Evolutionary conservation across 2,329 filamentous ascomycete species (phyloP).

Genomic region (Biscogniauxia mediterranea): DNA sequence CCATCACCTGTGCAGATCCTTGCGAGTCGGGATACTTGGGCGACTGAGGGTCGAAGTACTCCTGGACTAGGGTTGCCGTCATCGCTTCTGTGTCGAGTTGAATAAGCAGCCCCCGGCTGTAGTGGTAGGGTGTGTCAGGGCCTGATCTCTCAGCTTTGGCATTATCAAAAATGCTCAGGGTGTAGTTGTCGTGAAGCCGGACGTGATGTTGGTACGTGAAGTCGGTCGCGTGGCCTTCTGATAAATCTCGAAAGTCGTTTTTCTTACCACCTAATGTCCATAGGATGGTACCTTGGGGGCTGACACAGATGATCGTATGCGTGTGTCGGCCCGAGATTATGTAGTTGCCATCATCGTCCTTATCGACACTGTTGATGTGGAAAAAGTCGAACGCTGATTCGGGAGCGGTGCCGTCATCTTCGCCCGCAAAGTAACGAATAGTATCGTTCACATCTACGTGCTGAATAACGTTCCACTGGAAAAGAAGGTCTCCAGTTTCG

Average conservation of each 20-base stretch:
- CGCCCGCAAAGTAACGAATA: slow-evolving; percentile 14
- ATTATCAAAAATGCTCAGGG: slow-evolving; percentile 40
- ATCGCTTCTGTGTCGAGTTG: slow-evolving; percentile 41
- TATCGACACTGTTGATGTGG: slow-evolving; percentile 38
- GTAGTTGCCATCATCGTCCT: slow-evolving; percentile 36
- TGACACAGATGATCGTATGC: slow-evolving; percentile 31
- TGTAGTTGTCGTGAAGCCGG: slow-evolving; percentile 29
- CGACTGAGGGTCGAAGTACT: slow-evolving; percentile 36
- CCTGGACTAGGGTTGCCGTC: slow-evolving; percentile 44
- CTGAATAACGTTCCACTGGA: slow-evolving; percentile 21
- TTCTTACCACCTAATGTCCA: slow-evolving; percentile 37
- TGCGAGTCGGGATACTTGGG: slow-evolving; percentile 37
- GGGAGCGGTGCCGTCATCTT: slow-evolving; percentile 18
- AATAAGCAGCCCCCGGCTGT: slow-evolving; percentile 43
- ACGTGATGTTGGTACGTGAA: slow-evolving; percentile 42
- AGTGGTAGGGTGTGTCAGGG: slow-evolving; percentile 20
- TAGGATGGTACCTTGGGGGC: slow-evolving; percentile 29
- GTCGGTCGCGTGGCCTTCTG: slow-evolving; percentile 33
- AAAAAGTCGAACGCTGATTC: slow-evolving; percentile 35
- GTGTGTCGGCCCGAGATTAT: slow-evolving; percentile 37
- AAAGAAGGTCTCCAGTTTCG: slow-evolving; percentile 20
- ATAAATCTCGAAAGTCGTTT: slow-evolving; percentile 38
- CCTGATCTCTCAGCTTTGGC: slow-evolving; percentile 23
- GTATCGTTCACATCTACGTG: slow-evolving; percentile 14
- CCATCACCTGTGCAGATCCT: slow-evolving; percentile 48